Percentiles rank a stretch among this genome's conserved stretches.
Conservation (phyloP, 2,329 filamentous ascomycete species). For the Pleoardoris graminearum region DNA sequence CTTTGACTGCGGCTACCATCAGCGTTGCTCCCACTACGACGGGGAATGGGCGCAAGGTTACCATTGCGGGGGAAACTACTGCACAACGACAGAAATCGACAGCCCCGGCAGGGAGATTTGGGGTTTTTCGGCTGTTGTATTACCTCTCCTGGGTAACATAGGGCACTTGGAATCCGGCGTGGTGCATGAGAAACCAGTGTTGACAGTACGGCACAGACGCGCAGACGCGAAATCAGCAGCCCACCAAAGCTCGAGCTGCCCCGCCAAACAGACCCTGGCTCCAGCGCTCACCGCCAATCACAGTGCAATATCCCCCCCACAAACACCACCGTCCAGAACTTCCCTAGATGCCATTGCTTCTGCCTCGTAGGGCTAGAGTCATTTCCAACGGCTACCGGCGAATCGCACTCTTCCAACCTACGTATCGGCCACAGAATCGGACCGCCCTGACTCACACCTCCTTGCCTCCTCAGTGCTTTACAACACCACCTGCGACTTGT, state of each 20-base stretch:
- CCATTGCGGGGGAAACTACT: conserved; percentile 12
- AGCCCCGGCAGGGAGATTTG: too few relatives aligned
- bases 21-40: conserved; percentile 3
- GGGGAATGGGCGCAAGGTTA: conserved; percentile 1
- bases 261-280: conserved; percentile 27
- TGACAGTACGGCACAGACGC: conserved; percentile 31
- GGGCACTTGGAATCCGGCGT: not conserved
- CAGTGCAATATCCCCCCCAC: conserved; percentile 18
- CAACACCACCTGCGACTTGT: not conserved
- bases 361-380: conserved; percentile 13
- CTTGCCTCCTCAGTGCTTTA: conserved; percentile 6
- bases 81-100: not conserved
- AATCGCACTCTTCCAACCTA: conserved; percentile 2
- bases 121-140: too few relatives aligned
- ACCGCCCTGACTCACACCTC: conserved; percentile 9
- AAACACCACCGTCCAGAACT: conserved; percentile 12
- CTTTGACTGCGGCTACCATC: conserved; percentile 70
- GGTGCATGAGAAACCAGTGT: not conserved
- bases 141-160: not conserved
- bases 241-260: conserved; percentile 20
- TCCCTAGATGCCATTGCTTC: conserved; percentile 34
- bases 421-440: conserved; percentile 2
- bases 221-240: conserved; percentile 36
- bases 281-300: conserved; percentile 39
- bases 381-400: not conserved